Conservation (phyloP, 352 stramenopile species). For the Phytophthora foliorum region DNA sequence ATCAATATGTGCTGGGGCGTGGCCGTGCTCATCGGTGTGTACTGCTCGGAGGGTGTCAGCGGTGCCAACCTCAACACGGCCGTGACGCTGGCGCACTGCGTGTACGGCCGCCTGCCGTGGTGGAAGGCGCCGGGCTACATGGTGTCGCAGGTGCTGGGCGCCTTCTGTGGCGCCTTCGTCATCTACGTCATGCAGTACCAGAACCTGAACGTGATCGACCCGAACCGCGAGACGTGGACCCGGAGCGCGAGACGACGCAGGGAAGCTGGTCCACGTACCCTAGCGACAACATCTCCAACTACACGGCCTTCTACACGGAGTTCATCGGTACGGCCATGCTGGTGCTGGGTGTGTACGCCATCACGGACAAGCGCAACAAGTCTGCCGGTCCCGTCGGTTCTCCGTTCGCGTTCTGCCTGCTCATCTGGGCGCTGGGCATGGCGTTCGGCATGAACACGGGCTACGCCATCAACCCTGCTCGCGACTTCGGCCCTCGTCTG, state of each 20-base stretch:
- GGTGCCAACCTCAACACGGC: constrained; percentile 64
- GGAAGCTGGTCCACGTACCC: constrained; percentile 55
- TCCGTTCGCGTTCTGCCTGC: constrained; percentile 47
- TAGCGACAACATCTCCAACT: constrained; percentile 44
- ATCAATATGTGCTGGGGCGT: constrained; percentile 65
- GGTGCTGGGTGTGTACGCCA: constrained; percentile 54
- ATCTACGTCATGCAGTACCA: constrained; percentile 59
- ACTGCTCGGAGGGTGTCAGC: constrained; percentile 52
- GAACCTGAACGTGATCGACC: constrained; percentile 54
- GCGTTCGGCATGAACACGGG: constrained; percentile 65
- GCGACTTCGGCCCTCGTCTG: constrained; percentile 49
- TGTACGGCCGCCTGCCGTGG: constrained; percentile 53
- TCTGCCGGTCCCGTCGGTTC: constrained; percentile 37
- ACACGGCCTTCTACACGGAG: constrained; percentile 63
- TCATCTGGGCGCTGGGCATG: constrained; percentile 66
- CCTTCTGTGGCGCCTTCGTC: constrained; percentile 43
- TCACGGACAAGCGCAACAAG: constrained; percentile 55
- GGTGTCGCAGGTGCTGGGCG: constrained; percentile 47
- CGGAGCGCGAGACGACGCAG: constrained; percentile 36
- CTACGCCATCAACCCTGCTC: constrained; percentile 62
- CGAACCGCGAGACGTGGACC: constrained; percentile 46
- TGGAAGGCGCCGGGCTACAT: constrained; percentile 56
- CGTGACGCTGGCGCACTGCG: constrained; percentile 53
- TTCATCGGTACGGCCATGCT: constrained; percentile 65
- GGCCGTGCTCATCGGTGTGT: constrained; percentile 57